These are phyloP conservation scores for Ostreobium quekettii DNA, from an alignment of 139 green algal species.

Conservation along the genomic window DNA sequence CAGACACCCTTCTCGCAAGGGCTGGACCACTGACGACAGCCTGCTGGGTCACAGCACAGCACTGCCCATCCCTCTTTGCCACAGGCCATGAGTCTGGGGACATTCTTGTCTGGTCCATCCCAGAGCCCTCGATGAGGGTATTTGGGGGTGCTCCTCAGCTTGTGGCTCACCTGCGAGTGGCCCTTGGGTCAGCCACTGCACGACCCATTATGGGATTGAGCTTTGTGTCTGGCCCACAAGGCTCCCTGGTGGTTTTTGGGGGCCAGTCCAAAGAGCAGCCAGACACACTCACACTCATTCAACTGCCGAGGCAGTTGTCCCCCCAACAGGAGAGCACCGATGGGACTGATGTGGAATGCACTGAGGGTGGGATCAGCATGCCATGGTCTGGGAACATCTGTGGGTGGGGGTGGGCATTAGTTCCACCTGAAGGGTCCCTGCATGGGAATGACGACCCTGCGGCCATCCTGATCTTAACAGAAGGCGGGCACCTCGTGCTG, in stretches of 20 bases:
- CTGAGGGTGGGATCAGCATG: constrained; percentile 22
- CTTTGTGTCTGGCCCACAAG: constrained; percentile 31
- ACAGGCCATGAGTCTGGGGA: constrained; percentile 51
- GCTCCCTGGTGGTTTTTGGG: constrained; percentile 56
- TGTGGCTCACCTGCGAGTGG: constrained; percentile 9
- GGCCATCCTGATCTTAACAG: constrained; percentile 55
- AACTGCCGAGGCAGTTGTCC: constrained; percentile 25
- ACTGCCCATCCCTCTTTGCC: constrained; percentile 33
- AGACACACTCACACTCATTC: constrained; percentile 51
- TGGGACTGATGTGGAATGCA: not conserved
- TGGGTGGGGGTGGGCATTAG: constrained; percentile 36
- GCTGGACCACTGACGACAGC: constrained; percentile 24
- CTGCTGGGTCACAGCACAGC: constrained; percentile 41
- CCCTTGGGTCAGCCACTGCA: not conserved
- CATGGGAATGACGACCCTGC: constrained; percentile 32
- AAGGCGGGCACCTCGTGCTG: constrained; percentile 61
- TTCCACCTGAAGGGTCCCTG: constrained; percentile 28
- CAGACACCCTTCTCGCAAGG: too few species aligned
- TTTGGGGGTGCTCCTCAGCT: constrained; percentile 20
- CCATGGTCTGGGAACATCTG: constrained; percentile 61
- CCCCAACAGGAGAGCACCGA: not conserved
- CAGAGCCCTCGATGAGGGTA: constrained; percentile 17
- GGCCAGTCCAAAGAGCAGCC: constrained; percentile 48
- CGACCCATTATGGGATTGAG: constrained; percentile 17
- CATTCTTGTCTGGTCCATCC: constrained; percentile 47